These are phyloP conservation scores for Epichloe glyceriae DNA, from an alignment of 2,329 filamentous ascomycete species.

Conservation along the genomic window DNA sequence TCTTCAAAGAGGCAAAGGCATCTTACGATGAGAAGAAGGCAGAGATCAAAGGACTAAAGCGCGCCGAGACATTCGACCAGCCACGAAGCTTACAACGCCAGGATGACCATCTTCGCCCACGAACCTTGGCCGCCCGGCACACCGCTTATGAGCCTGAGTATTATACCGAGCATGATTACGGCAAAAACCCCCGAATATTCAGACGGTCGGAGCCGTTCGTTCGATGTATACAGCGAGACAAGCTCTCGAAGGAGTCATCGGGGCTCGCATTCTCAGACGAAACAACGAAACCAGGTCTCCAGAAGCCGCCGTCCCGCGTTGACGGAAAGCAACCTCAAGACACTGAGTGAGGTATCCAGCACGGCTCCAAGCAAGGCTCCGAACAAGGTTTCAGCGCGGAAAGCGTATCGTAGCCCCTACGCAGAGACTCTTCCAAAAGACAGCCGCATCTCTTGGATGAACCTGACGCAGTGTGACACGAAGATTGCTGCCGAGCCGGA, in stretches of 20 bases:
- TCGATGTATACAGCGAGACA: constrained; percentile 21
- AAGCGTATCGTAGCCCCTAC: constrained; percentile 25
- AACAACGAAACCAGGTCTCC: constrained; percentile 18
- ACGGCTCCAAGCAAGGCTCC: constrained; percentile 31
- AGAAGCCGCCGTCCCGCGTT: constrained; percentile 27
- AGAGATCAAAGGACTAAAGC: constrained; percentile 55
- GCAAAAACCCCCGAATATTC: constrained; percentile 15
- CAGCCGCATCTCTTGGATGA: constrained; percentile 25
- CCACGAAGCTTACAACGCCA: constrained; percentile 9
- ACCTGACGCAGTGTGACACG: constrained; percentile 16
- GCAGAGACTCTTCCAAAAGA: constrained; percentile 27
- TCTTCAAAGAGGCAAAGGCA: constrained; percentile 84
- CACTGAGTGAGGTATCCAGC: constrained; percentile 39
- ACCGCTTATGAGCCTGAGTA: constrained; percentile 11
- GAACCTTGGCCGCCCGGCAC: neutral
- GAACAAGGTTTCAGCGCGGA: neutral
- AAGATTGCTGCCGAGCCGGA: constrained; percentile 11
- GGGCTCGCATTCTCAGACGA: constrained; percentile 21
- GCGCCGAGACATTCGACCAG: constrained; percentile 44
- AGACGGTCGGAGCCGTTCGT: constrained; percentile 19
- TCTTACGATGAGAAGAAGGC: constrained; percentile 83
- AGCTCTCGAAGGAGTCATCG: constrained; percentile 30
- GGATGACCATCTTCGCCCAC: neutral
- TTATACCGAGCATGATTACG: constrained; percentile 20
- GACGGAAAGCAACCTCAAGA: constrained; percentile 39